Evolutionary conservation across 1,284 basidiomycete genomes (phyloP), one percentile per base, ranked within the genome.

Genomic region (Vanrija sp.): DNA sequence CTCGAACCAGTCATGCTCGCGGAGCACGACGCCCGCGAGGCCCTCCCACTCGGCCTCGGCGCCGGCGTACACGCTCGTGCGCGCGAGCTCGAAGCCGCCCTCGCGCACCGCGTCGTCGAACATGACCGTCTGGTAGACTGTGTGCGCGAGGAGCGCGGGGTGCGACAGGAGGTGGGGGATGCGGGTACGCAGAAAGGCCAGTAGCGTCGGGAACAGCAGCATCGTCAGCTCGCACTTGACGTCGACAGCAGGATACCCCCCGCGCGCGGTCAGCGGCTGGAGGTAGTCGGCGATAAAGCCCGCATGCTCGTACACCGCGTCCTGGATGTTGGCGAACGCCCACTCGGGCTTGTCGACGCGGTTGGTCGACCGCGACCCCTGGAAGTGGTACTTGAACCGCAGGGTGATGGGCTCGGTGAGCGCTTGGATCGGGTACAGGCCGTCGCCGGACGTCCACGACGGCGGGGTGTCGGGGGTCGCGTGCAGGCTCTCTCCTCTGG

Each of bases 281-380:
- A 93, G 77, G 47, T 87, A 80, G n/a, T 77, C 76, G 55, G 88
- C 82, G 80, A 92, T 83, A 76, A 97, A 91, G 19, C 80, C 68
- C 38, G 83, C 80, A 64, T 95, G 91, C 58, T 92, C 88, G 65
- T 90, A 89, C 34, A 85, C 81, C 52, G 86, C 82, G 65, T 96
- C 91, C 26, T 90, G 80, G 16, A 98, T 81, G 72, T 97, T 90
- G 3, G 90, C 87, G 66, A 98, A 89, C 66, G 90, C 97, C 91
- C 95, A 98, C 74, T 98, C 96, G 1, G 95, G 95, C 89, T 96
- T 98, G 78, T 98, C 95, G 6, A 95, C 76, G 46, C 91, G 83
- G 74, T 97, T 98, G 0, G 95, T 98, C 59, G 86, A 83, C 38
- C 91, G 81, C 14, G 83, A 80, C 0, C 89, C 85, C 61, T 97